These are phyloP conservation scores for Scheffersomyces titani DNA, from an alignment of 1,139 yeast genomes.

Conservation along the genomic window DNA sequence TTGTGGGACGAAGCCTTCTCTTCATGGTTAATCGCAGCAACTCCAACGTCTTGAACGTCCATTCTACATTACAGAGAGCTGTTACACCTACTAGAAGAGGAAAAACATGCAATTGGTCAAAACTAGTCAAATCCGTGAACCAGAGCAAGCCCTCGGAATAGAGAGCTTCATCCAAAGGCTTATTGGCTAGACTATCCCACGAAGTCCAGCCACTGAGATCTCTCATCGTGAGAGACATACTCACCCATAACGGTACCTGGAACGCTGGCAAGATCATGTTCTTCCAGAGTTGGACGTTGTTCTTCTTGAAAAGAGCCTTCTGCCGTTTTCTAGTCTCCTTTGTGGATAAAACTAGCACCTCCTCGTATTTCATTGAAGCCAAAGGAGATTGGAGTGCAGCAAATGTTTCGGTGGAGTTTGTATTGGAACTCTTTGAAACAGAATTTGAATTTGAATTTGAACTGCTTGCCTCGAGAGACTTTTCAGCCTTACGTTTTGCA, in stretches of 20 bases:
- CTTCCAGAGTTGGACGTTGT: constrained; percentile 80
- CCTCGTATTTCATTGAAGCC: constrained; percentile 68
- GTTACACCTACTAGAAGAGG: constrained; percentile 74
- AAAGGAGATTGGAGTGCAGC: constrained; percentile 28
- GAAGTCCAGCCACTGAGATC: constrained; percentile 74
- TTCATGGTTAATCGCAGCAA: constrained; percentile 38
- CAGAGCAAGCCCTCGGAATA: constrained; percentile 59
- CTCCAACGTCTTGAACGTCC: constrained; percentile 61
- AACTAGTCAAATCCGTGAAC: constrained; percentile 58
- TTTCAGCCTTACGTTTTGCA: constrained; percentile 33
- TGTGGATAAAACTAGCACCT: constrained; percentile 67
- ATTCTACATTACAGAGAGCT: constrained; percentile 77
- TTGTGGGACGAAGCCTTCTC: constrained; percentile 53
- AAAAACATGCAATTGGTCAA: constrained; percentile 63
- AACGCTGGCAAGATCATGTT: constrained; percentile 70
- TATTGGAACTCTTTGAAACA: constrained; percentile 4
- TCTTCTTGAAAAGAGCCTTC: constrained; percentile 60
- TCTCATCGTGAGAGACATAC: constrained; percentile 74
- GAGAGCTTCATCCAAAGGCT: constrained; percentile 57
- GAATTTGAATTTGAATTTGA: neutral
- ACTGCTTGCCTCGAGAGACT: constrained; percentile 6
- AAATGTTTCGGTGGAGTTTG: constrained; percentile 10
- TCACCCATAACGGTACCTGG: constrained; percentile 88
- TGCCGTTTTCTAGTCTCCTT: constrained; percentile 81
- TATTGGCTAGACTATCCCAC: constrained; percentile 45